Conservation (phyloP, 306 rosid species). For the Psophocarpus tetragonolobus region DNA sequence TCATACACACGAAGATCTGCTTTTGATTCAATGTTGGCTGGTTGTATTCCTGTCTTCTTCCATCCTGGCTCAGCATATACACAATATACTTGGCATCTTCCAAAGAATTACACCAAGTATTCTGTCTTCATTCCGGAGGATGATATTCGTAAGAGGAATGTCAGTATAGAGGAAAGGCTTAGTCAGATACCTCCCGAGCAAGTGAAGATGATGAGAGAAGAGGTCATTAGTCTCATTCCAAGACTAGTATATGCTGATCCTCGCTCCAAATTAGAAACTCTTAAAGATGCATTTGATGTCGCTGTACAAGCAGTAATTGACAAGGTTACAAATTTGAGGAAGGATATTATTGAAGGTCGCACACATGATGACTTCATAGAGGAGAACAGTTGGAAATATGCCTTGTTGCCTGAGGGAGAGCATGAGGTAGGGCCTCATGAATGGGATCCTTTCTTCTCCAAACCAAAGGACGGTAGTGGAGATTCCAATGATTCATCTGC, state of each 20-base stretch:
- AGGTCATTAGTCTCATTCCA: constrained; percentile 85
- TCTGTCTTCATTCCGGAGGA: constrained; percentile 95
- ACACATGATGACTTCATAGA: constrained; percentile 76
- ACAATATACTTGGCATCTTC: constrained; percentile 99
- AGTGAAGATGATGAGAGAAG: constrained; percentile 86
- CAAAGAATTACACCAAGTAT: constrained; percentile 73
- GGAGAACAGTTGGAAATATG: constrained; percentile 98
- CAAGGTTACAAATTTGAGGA: constrained; percentile 82
- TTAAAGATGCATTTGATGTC: constrained; percentile 93
- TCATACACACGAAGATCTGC: constrained; percentile 96
- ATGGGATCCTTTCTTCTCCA: constrained; percentile 99
- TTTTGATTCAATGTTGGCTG: constrained; percentile 93
- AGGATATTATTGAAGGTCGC: constrained; percentile 64
- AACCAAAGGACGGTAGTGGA: constrained; percentile 73
- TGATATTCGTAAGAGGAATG: constrained; percentile 76
- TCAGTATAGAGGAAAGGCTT: constrained; percentile 79
- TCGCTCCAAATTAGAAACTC: constrained; percentile 78
- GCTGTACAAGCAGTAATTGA: constrained; percentile 79
- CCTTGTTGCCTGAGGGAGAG: constrained; percentile 80
- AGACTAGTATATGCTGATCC: constrained; percentile 91
- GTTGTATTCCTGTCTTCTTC: constrained; percentile 97
- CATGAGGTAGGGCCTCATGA: constrained; percentile 93
- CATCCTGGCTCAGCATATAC: constrained; percentile 98
- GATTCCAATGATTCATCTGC: constrained; percentile 68
- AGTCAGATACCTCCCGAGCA: constrained; percentile 67